Evolutionary conservation across 805 yeast species (phyloP).

Genomic region (Kregervanrija delftensis): DNA sequence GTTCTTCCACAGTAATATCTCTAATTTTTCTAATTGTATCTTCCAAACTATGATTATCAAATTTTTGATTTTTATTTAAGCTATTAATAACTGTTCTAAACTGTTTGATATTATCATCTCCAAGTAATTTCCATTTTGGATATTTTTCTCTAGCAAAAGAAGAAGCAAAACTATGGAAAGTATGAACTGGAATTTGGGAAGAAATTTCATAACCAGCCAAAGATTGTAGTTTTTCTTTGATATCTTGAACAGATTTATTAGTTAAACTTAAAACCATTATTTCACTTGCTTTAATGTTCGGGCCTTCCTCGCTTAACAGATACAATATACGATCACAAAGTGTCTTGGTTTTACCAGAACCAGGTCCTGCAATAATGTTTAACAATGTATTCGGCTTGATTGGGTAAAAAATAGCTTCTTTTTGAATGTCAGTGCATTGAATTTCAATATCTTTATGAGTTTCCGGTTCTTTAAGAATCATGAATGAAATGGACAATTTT

Average conservation of each 20-base stretch:
- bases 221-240: conserved; percentile 25
- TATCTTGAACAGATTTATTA: conserved; percentile 55
- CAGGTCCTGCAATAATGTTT: conserved; percentile 62
- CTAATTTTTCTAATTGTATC: conserved; percentile 12
- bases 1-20: conserved; percentile 3
- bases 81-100: too few species aligned
- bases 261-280: conserved; percentile 62
- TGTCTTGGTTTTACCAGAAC: conserved; percentile 66
- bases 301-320: conserved; percentile 29
- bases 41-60: conserved; percentile 5
- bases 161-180: conserved; percentile 62
- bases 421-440: conserved; percentile 39
- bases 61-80: too few species aligned
- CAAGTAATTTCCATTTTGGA: conserved; percentile 36
- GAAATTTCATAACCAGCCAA: conserved; percentile 30
- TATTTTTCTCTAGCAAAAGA: conserved; percentile 35
- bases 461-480: too few species aligned
- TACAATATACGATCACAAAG: conserved; percentile 46
- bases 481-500: not conserved
- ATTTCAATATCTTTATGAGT: conserved; percentile 9
- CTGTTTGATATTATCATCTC: conserved; percentile 30
- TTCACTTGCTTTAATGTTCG: conserved; percentile 40
- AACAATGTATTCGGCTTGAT: conserved; percentile 34
- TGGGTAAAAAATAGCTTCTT: conserved; percentile 37
- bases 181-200: conserved; percentile 35